Base-by-base conservation (phyloP, 2,329 filamentous ascomycete genomes). In the Hymenoscyphus repandus region DNA sequence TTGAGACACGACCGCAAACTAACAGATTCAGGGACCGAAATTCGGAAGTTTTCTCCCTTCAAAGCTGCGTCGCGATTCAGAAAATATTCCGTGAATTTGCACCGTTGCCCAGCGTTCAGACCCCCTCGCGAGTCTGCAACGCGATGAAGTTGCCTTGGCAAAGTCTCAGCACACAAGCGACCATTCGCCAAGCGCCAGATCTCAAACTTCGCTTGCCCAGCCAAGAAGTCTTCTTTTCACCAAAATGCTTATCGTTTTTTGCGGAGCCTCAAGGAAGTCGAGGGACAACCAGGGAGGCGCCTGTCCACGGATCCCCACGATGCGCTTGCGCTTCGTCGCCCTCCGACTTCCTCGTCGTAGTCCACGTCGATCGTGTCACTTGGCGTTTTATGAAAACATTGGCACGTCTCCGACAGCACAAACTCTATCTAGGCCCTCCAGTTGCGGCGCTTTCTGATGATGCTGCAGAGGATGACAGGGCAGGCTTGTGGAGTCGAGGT, bases 321-420 rank as follows among this genome's bases (percentile, higher is more conserved):
- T 31, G 31, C 27, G 11, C 30, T 52, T 27, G 37, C 41, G 37
- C 48, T 37, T 17, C 15, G 15, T 17, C 10, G 34, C 15, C 12
- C 34, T 5, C 10, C 34, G 34, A 37, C 12, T 15, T 40, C 11
- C 10, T 11, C 13, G 38, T 11, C 13, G 38, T 17, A 6, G 38
- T 15, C 18, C 12, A 32, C 43, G 49, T 54, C 45, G 51, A 50
- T 57, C 51, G 58, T 62, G 44, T 60, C 58, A 62, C 59, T 60
- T 62, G 59, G 58, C 58, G 54, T 58, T 60, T 58, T 49, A 50
- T 48, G 34, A 27, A 58, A 59, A 58, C 57, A 57, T 58, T 57
- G 58, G 57, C 56, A 58, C 40, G 54, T 57, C 52, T 57, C 50
- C 45, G 38, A 58, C 54, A 52, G 34, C 30, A 36, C 43, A 50